Percentiles rank a stretch among this genome's conserved stretches.
Conservation (phyloP, 495 filamentous ascomycete genomes). For the Penicillium steckii region DNA sequence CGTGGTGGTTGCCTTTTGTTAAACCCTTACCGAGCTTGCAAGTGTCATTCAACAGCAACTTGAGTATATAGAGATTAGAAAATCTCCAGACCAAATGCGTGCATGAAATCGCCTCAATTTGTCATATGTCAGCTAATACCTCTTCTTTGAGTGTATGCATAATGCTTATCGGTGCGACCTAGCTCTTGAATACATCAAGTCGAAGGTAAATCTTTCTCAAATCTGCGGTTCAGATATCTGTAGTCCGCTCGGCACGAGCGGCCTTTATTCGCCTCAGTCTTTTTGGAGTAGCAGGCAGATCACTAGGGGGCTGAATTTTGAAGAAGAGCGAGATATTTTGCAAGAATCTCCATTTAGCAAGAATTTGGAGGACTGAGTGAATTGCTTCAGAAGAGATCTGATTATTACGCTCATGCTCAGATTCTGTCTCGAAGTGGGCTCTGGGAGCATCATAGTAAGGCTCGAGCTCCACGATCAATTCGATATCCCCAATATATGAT, state of each 20-base stretch:
- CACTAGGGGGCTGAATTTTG: not conserved
- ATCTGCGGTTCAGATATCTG: slow-evolving; percentile 7
- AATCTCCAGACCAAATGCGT: not conserved
- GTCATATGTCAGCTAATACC: not conserved
- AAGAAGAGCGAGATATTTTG: not conserved
- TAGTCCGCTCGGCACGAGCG: slow-evolving; percentile 5
- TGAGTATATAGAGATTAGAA: not conserved
- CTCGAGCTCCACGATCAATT: slow-evolving; percentile 3
- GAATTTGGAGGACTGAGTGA: slow-evolving; percentile 1
- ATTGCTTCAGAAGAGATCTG: slow-evolving; percentile 6
- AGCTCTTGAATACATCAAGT: slow-evolving; percentile 5
- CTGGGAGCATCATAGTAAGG: slow-evolving; percentile 4
- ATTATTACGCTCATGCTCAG: slow-evolving; percentile 8
- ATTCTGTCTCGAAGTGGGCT: slow-evolving; percentile 4
- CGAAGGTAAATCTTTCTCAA: slow-evolving; percentile 9
- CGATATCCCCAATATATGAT: slow-evolving; percentile 3
- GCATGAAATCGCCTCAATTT: slow-evolving; percentile 4
- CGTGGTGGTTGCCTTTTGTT: not conserved
- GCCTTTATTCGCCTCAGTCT: slow-evolving; percentile 3
- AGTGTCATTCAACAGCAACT: not conserved
- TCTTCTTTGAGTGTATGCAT: slow-evolving; percentile 3
- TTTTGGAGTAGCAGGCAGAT: slow-evolving; percentile 3
- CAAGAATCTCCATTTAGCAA: not conserved
- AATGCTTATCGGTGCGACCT: not conserved
- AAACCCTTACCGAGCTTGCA: not conserved